Evolutionary conservation across 805 yeast species (phyloP).

Genomic region (Metschnikowia shivogae): DNA sequence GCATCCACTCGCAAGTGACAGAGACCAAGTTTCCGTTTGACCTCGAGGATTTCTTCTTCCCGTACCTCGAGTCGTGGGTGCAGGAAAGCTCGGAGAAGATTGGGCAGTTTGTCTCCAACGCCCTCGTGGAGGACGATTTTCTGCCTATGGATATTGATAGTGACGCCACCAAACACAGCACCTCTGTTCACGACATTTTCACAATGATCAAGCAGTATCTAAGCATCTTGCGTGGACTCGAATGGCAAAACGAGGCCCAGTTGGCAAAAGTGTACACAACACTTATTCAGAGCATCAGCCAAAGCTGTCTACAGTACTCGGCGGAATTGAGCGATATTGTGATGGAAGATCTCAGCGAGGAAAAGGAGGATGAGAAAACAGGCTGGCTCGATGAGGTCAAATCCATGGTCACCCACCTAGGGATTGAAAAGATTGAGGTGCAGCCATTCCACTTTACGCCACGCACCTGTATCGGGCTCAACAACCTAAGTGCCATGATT

Average conservation of each 20-base stretch:
- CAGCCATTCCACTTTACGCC: conserved; percentile 56
- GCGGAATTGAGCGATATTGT: conserved; percentile 33
- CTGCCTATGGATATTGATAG: conserved; percentile 44
- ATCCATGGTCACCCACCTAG: conserved; percentile 42
- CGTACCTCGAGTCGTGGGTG: conserved; percentile 36
- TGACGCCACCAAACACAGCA: conserved; percentile 44
- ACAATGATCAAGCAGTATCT: conserved; percentile 57
- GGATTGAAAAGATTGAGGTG: conserved; percentile 31
- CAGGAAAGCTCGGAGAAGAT: conserved; percentile 46
- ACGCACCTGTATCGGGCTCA: conserved; percentile 71
- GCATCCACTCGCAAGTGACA: conserved; percentile 46
- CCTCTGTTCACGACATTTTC: conserved; percentile 67
- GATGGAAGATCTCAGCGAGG: conserved; percentile 41
- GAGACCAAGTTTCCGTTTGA: conserved; percentile 47
- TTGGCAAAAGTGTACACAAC: conserved; percentile 57
- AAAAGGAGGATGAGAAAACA: conserved; percentile 10
- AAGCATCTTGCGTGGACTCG: conserved; percentile 50
- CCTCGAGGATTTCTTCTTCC: conserved; percentile 52
- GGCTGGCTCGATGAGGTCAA: conserved; percentile 53
- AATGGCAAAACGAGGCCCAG: conserved; percentile 66
- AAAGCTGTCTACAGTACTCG: conserved; percentile 53
- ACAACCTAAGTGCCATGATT: conserved; percentile 55
- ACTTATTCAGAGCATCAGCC: conserved; percentile 60
- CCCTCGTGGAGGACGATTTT: conserved; percentile 57
- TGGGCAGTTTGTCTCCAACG: conserved; percentile 45